Percentiles rank a stretch among this genome's conserved stretches.
Conservation (phyloP, 495 filamentous ascomycete species). For the Articulospora tetracladia region DNA sequence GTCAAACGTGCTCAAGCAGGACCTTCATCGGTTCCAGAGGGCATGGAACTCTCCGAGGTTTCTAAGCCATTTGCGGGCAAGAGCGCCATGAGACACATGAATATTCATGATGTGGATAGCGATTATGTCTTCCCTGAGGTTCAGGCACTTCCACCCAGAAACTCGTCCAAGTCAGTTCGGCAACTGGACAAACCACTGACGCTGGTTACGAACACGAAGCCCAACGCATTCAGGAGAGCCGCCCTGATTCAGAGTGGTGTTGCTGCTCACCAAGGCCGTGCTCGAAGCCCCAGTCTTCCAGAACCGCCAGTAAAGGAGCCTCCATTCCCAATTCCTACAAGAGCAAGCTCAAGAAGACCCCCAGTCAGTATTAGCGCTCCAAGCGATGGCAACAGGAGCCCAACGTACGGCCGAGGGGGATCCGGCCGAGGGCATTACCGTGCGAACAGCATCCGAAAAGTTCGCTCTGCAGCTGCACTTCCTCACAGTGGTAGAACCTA, state of each 20-base stretch:
- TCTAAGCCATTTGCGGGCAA: constrained; percentile 13
- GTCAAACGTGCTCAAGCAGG: constrained; percentile 32
- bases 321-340: constrained; percentile 86
- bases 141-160: constrained; percentile 9
- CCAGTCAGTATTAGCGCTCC: constrained; percentile 60
- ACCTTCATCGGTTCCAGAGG: constrained; percentile 24
- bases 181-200: constrained; percentile 28
- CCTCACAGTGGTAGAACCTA: constrained; percentile 43
- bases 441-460: constrained; percentile 67
- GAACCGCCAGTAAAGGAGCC: constrained; percentile 50
- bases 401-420: constrained; percentile 53
- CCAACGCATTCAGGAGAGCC: constrained; percentile 48
- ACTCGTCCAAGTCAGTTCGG: constrained; percentile 12
- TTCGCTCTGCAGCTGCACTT: constrained; percentile 73
- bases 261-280: constrained; percentile 61
- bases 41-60: constrained; percentile 18
- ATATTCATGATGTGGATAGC: constrained; percentile 9
- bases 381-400: constrained; percentile 75
- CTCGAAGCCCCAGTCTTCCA: constrained; percentile 72
- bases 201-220: constrained; percentile 22
- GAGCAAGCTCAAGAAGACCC: constrained; percentile 80
- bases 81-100: constrained; percentile 5
- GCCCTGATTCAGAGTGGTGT: constrained; percentile 78
- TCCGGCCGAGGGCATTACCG: constrained; percentile 38
- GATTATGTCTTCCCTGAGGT: constrained; percentile 18